phyloP scores from a whole-genome alignment of 1,284 basidiomycete genomes.

The Melampsora larici-populina region DNA sequence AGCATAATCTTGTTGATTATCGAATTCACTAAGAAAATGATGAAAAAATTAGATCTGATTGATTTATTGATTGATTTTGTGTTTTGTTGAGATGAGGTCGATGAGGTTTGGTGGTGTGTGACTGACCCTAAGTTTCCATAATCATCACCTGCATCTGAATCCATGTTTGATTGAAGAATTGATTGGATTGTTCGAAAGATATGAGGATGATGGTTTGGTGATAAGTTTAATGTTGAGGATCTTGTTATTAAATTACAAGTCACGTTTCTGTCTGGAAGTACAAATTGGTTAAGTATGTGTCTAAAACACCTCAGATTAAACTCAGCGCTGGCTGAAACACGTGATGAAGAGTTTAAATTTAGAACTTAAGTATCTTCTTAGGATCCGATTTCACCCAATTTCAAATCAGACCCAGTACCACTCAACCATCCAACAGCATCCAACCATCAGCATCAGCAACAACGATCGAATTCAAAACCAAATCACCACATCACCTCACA shows the following conservation, averaged over 20 bases:
- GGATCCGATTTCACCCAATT: too few species aligned
- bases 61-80: neutral
- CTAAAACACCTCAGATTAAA: too few species aligned
- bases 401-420: neutral
- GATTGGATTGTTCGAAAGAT: neutral
- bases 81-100: neutral
- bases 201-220: too few species aligned
- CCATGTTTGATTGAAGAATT: neutral
- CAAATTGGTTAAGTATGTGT: too few species aligned
- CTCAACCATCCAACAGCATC: neutral
- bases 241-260: too few species aligned
- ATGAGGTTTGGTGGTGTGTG: neutral
- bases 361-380: too few species aligned
- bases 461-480: neutral
- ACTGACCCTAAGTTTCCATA: slow-evolving; percentile 4
- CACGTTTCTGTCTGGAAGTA: too few species aligned
- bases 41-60: neutral
- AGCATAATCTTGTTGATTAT: slow-evolving; percentile 14
- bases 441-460: neutral
- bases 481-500: neutral
- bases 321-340: too few species aligned
- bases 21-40: neutral
- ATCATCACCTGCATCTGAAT: slow-evolving; percentile 15
- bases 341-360: too few species aligned
- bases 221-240: too few species aligned